These are phyloP conservation scores for Pezicula radicicola DNA, from an alignment of 2,329 filamentous ascomycete species.

Conservation along the genomic window DNA sequence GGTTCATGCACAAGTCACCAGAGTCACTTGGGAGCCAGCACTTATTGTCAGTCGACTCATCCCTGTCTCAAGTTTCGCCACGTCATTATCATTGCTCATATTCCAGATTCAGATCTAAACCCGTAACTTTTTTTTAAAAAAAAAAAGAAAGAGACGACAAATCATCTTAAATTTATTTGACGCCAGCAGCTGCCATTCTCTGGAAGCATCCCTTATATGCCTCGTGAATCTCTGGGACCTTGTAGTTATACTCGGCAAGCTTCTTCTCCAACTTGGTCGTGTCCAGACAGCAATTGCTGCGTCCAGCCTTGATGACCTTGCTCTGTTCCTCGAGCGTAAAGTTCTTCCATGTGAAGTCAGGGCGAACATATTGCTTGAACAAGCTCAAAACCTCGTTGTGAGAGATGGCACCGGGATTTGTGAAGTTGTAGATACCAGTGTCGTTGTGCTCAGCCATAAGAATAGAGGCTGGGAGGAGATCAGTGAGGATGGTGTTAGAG, in stretches of 20 bases:
- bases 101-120: not conserved
- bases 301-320: conserved; percentile 64
- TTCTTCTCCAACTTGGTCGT: conserved; percentile 58
- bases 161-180: conserved; percentile 35
- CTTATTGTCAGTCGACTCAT: not conserved
- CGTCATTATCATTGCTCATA: not conserved
- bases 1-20: not conserved
- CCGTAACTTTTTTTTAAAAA: not conserved
- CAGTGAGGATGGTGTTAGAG: conserved; percentile 63
- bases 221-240: conserved; percentile 58
- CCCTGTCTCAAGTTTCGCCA: no score
- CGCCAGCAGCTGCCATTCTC: conserved; percentile 56
- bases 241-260: conserved; percentile 55
- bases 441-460: conserved; percentile 59
- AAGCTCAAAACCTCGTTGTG: conserved; percentile 65
- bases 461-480: conserved; percentile 60
- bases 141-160: not conserved
- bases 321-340: conserved; percentile 64
- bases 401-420: conserved; percentile 68
- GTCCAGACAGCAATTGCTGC: conserved; percentile 65
- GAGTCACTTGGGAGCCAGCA: not conserved
- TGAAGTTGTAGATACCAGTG: conserved; percentile 67
- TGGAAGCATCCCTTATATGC: conserved; percentile 61
- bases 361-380: conserved; percentile 62
- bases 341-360: conserved; percentile 60